Evolutionary conservation across 331 rosid genomes (phyloP), one percentile per base, ranked within the genome.

Genomic region (Acacia concinna): DNA sequence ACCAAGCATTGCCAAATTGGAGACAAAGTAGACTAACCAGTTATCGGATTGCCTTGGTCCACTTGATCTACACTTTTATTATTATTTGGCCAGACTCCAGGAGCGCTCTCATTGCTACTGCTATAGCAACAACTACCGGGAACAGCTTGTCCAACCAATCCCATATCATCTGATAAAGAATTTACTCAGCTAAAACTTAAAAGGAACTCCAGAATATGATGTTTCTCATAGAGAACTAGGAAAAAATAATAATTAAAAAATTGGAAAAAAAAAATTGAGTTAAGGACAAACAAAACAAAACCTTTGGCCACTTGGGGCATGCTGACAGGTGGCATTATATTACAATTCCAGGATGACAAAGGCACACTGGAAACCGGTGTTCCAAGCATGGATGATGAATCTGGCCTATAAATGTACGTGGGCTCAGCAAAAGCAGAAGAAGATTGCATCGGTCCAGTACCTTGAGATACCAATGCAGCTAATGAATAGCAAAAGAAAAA

Each of bases 91-190:
- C 84, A 56, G 65, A 84, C 79, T 21, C 73, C 78, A n/a, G 82
- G 91, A 30, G 79, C 80, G 89, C 86, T 94, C 83, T 89, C 96
- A 18, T 85, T 91, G 67, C 91, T 89, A 74, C 96, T 87, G 82
- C 92, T 90, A 79, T 85, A 63, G 88, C 92, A 79, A 81, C 88
- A 79, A 82, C 84, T 88, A 44, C 28, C 79, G 62, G 89, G 93
- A 68, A 60, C 73, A 6, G 87, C 74, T 81, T 85, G 83, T 62
- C 89, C 87, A 35, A 76, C 70, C 76, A 80, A 44, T 68, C 86
- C 86, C 21, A 68, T 82, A 62, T 86, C 90, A 68, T 90, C 96
- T 90, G 81, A 75, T 51, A 83, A 64, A 78, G 8, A 68, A 4
- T 20, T 18, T 70, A 20, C 38, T 54, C 5, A 43, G 66, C 52